Conservation (phyloP, 306 rosid genomes). For the Prunus dulcis region DNA sequence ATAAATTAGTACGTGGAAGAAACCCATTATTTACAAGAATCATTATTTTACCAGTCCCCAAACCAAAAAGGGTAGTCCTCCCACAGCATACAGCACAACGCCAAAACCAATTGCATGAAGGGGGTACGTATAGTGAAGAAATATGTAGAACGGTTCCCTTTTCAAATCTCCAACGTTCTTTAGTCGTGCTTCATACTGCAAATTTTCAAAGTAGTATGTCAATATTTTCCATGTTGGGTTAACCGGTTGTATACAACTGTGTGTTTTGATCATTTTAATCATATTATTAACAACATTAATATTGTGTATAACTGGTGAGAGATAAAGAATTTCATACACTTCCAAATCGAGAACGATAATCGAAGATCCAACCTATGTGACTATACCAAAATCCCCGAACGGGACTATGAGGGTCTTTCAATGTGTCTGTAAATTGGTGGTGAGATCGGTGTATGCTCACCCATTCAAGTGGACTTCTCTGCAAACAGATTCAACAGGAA, state of each 20-base stretch:
- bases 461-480: slow-evolving; percentile 91
- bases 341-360: slow-evolving; percentile 42
- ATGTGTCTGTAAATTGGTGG: slow-evolving; percentile 79
- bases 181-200: slow-evolving; percentile 63
- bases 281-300: too few species aligned
- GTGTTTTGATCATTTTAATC: too few species aligned
- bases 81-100: slow-evolving; percentile 51
- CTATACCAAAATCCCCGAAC: slow-evolving; percentile 85
- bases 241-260: too few species aligned
- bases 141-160: slow-evolving; percentile 62
- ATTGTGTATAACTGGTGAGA: too few species aligned
- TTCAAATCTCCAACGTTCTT: slow-evolving; percentile 70
- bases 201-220: not conserved
- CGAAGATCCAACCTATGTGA: slow-evolving; percentile 81
- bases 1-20: too few species aligned
- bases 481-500: not conserved
- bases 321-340: slow-evolving; percentile 39
- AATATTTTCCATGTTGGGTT: not conserved
- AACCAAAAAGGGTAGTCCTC: slow-evolving; percentile 76
- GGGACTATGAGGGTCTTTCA: slow-evolving; percentile 87
- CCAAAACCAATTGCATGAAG: slow-evolving; percentile 72
- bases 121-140: slow-evolving; percentile 53
- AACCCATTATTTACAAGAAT: not conserved
- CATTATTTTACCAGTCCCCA: slow-evolving; percentile 74
- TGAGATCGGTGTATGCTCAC: slow-evolving; percentile 85